phyloP scores from a whole-genome alignment of 208 protist genomes.

The Herpetomonas samuelpessoai region DNA sequence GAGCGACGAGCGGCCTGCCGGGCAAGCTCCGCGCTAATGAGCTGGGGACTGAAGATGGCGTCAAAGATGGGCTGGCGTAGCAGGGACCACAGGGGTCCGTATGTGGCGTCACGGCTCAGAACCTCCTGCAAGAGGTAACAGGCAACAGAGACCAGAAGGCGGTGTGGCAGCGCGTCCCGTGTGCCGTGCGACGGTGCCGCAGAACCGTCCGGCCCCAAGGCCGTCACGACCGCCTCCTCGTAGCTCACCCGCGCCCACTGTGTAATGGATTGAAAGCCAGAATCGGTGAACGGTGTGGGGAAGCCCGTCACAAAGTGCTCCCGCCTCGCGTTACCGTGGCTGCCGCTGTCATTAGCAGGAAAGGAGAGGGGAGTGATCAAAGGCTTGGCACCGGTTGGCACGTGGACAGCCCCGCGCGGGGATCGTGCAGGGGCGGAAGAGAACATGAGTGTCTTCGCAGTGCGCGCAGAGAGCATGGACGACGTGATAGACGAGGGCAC shows the following conservation, averaged over 20 bases:
- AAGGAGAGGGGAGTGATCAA: too few relatives aligned
- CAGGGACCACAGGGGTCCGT: slow-evolving; percentile 49
- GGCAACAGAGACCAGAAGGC: slow-evolving; percentile 56
- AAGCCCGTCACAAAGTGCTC: slow-evolving; percentile 31
- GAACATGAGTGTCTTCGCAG: too few relatives aligned
- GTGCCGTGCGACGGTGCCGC: slow-evolving; percentile 14
- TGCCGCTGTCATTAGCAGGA: too few relatives aligned
- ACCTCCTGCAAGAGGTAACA: slow-evolving; percentile 79
- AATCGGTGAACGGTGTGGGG: slow-evolving; percentile 54
- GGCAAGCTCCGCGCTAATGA: slow-evolving; percentile 14
- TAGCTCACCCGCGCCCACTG: slow-evolving; percentile 72
- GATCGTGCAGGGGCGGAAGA: too few relatives aligned
- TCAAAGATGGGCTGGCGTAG: slow-evolving; percentile 62
- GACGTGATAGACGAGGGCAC: too few relatives aligned
- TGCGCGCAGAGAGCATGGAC: too few relatives aligned
- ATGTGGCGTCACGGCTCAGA: slow-evolving; percentile 39
- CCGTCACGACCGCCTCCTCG: slow-evolving; percentile 63
- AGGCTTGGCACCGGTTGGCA: too few relatives aligned
- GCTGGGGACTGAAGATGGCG: slow-evolving; percentile 58
- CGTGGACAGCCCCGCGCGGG: too few relatives aligned
- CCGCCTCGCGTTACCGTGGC: background rate
- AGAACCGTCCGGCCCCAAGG: slow-evolving; percentile 43
- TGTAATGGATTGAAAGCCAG: slow-evolving; percentile 59
- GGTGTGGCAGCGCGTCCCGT: slow-evolving; percentile 27
- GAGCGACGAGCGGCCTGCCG: slow-evolving; percentile 1